Conservation (phyloP, 176 grass and related monocot genomes). For the Pontederia crassipes region DNA sequence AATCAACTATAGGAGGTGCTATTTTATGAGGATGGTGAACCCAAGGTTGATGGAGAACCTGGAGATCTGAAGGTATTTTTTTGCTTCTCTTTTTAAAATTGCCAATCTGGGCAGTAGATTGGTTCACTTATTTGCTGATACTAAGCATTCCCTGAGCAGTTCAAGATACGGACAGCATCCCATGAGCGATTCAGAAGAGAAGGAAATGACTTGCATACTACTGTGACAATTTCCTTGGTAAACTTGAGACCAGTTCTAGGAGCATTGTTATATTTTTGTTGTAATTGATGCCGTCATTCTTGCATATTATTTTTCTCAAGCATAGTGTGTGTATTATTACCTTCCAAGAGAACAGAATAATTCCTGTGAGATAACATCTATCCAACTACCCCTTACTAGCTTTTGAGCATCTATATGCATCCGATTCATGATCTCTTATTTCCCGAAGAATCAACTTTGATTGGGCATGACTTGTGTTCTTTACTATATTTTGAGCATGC, state of each 20-base stretch:
- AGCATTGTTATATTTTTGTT: too few relatives aligned
- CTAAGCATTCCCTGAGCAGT: conserved; percentile 48
- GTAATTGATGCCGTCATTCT: too few relatives aligned
- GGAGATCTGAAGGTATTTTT: conserved; percentile 83
- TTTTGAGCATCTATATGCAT: too few relatives aligned
- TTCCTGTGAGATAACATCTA: too few relatives aligned
- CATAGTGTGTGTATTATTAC: too few relatives aligned
- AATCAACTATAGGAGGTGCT: conserved; percentile 43
- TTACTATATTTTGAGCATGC: too few relatives aligned
- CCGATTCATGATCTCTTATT: too few relatives aligned
- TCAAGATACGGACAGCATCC: conserved; percentile 72
- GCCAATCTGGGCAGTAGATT: neutral
- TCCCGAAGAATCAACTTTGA: too few relatives aligned
- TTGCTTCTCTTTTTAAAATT: neutral
- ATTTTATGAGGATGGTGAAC: conserved; percentile 97
- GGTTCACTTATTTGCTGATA: conserved; percentile 20
- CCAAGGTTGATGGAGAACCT: conserved; percentile 91
- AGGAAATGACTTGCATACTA: conserved; percentile 82
- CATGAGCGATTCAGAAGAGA: conserved; percentile 79
- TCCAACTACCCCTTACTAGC: too few relatives aligned
- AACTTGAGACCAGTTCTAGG: neutral
- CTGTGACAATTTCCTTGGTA: conserved; percentile 81
- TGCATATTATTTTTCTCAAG: too few relatives aligned
- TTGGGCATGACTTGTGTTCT: too few relatives aligned
- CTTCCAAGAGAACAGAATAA: too few relatives aligned